Evolutionary conservation across 148 eudicot genomes (phyloP).

Genomic region (Euryodendron excelsum): DNA sequence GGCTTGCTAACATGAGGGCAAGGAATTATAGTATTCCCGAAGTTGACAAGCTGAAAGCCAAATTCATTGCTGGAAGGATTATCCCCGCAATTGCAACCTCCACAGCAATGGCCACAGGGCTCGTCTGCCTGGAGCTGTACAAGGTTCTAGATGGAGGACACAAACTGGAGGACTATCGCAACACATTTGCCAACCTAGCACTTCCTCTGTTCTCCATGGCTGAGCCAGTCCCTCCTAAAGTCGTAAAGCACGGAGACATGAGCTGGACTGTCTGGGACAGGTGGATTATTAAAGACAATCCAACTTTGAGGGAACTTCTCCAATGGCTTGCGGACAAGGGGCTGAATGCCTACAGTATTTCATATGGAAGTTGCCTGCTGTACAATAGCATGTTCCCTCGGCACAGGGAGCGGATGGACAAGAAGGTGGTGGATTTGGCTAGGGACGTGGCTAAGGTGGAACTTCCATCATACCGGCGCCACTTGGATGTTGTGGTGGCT

Average conservation of each 20-base stretch:
- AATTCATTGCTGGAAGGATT: slow-evolving; percentile 87
- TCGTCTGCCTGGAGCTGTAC: slow-evolving; percentile 90
- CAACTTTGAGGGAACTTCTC: slow-evolving; percentile 59
- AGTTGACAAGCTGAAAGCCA: slow-evolving; percentile 86
- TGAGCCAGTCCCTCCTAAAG: slow-evolving; percentile 83
- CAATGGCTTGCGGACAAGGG: slow-evolving; percentile 73
- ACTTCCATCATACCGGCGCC: slow-evolving; percentile 63
- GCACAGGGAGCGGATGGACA: slow-evolving; percentile 78
- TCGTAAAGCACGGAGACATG: slow-evolving; percentile 69
- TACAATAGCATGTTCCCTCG: slow-evolving; percentile 80
- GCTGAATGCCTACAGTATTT: slow-evolving; percentile 70
- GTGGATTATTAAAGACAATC: slow-evolving; percentile 63
- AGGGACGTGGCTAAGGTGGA: slow-evolving; percentile 80
- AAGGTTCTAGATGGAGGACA: slow-evolving; percentile 68
- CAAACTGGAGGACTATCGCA: slow-evolving; percentile 77
- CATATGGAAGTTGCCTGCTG: slow-evolving; percentile 73
- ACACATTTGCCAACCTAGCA: slow-evolving; percentile 87
- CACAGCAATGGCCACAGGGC: slow-evolving; percentile 87
- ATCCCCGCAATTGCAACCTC: slow-evolving; percentile 91
- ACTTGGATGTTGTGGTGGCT: slow-evolving; percentile 79
- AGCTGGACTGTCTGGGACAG: slow-evolving; percentile 94
- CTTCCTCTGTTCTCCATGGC: slow-evolving; percentile 87
- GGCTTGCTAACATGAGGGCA: slow-evolving; percentile 89
- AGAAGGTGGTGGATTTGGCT: slow-evolving; percentile 69
- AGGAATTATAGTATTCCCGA: slow-evolving; percentile 89